Percentiles rank a stretch among this genome's conserved stretches.
These are phyloP conservation scores for Dendrothele bispora DNA, from an alignment of 768 basidiomycete species.

Conservation along the genomic window DNA sequence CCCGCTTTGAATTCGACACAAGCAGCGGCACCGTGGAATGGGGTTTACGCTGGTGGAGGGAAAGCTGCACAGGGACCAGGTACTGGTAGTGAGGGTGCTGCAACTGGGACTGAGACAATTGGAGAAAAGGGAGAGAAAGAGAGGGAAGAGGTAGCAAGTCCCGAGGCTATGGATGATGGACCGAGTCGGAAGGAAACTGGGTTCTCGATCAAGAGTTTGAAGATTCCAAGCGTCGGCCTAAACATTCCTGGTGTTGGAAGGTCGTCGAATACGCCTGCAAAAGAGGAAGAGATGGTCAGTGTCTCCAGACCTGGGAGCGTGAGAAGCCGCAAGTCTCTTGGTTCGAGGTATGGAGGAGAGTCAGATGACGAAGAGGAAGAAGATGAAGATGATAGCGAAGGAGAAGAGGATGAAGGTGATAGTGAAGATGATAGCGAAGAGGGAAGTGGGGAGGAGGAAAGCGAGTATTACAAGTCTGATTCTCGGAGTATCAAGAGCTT, in stretches of 20 bases:
- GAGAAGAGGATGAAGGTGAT: conserved; percentile 51
- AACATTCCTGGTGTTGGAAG: too few species aligned
- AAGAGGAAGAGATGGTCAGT: conserved; percentile 44
- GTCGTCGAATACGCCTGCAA: too few species aligned
- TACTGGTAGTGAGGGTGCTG: conserved; percentile 46
- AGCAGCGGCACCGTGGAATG: conserved; percentile 40
- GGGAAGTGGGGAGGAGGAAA: conserved; percentile 33
- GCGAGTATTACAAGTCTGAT: too few species aligned
- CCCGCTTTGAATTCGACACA: conserved; percentile 24
- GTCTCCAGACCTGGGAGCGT: conserved; percentile 44
- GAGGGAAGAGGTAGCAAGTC: too few species aligned
- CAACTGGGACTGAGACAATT: not conserved
- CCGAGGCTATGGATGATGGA: too few species aligned
- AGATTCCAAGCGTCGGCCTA: too few species aligned
- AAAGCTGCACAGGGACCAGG: conserved; percentile 21
- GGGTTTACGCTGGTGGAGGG: conserved; percentile 23
- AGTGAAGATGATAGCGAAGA: conserved; percentile 23
- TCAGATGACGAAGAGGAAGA: conserved; percentile 25
- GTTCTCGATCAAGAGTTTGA: conserved; percentile 81
- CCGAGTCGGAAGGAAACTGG: conserved; percentile 74
- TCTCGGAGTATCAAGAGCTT: conserved; percentile 82
- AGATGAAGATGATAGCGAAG: conserved; percentile 27
- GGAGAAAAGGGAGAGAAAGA: conserved; percentile 30
- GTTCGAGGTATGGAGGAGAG: conserved; percentile 5
- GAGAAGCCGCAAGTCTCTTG: conserved; percentile 12